Evolutionary conservation across 441 rosid genomes (phyloP).

Genomic region (Iberis amara): DNA sequence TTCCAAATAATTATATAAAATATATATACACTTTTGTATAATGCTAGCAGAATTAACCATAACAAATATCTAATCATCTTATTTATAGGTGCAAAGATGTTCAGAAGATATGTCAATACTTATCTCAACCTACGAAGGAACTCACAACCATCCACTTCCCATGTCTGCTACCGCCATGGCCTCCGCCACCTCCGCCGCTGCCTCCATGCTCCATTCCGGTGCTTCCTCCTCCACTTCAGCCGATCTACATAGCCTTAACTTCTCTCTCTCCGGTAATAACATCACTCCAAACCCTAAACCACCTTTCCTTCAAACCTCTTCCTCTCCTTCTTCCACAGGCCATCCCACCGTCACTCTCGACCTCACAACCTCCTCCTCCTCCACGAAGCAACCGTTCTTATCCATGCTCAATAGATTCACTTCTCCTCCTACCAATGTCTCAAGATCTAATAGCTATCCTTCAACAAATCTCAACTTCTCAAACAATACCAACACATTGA

Average conservation of each 20-base stretch:
- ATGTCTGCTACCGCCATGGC: constrained; percentile 88
- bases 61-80: background rate
- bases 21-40: background rate
- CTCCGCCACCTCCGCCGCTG: constrained; percentile 86
- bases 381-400: constrained; percentile 36
- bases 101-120: constrained; percentile 74
- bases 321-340: constrained; percentile 32
- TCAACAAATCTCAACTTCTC: constrained; percentile 49
- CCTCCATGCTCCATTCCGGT: constrained; percentile 68
- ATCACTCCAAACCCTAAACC: constrained; percentile 31
- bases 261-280: constrained; percentile 43
- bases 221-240: constrained; percentile 24
- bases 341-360: constrained; percentile 36
- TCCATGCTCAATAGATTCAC: constrained; percentile 22
- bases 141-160: constrained; percentile 85
- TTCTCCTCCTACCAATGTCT: constrained; percentile 30
- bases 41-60: background rate
- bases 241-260: constrained; percentile 52
- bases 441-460: constrained; percentile 34
- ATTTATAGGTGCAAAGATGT: constrained; percentile 81
- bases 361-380: constrained; percentile 34
- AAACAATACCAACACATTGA: constrained; percentile 31
- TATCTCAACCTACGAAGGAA: constrained; percentile 85
- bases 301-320: constrained; percentile 38
- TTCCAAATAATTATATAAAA: background rate